Evolutionary conservation across 176 grass and related monocot genomes (phyloP).

Genomic region (Tillandsia fasciculata): DNA sequence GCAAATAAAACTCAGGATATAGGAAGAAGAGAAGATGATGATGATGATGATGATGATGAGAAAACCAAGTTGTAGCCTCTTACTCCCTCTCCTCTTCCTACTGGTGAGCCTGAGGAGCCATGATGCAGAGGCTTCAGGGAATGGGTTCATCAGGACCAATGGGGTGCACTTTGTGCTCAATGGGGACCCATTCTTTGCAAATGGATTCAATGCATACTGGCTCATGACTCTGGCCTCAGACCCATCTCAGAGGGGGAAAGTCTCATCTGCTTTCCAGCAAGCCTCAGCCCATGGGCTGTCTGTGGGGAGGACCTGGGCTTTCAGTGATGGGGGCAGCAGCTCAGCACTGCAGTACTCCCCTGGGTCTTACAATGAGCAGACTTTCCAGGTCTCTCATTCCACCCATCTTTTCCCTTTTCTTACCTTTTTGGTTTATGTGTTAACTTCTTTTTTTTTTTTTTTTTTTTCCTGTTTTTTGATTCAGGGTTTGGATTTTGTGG

Average conservation of each 20-base stretch:
- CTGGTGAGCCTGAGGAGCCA: conserved; percentile 21
- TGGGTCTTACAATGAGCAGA: conserved; percentile 80
- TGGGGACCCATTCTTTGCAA: conserved; percentile 75
- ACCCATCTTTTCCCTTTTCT: neutral
- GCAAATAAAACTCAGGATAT: neutral
- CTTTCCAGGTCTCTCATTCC: conserved; percentile 47
- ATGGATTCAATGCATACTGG: conserved; percentile 99
- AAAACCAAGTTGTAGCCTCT: conserved; percentile 1
- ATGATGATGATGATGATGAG: conserved; percentile 17
- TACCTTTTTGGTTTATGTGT: conserved; percentile 6
- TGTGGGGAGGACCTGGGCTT: conserved; percentile 84
- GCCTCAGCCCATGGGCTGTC: conserved; percentile 60
- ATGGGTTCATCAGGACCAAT: conserved; percentile 48
- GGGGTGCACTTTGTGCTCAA: conserved; percentile 68
- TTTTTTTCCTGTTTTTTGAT: neutral
- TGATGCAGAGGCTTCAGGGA: conserved; percentile 8
- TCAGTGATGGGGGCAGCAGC: conserved; percentile 58
- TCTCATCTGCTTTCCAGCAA: conserved; percentile 38
- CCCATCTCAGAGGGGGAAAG: conserved; percentile 53
- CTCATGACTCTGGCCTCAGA: conserved; percentile 65
- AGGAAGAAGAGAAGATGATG: neutral
- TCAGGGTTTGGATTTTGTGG: conserved; percentile 87
- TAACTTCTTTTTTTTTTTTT: neutral
- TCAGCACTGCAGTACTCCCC: conserved; percentile 60
- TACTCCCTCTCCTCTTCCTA: conserved; percentile 28